These are phyloP conservation scores for Lecanicillium sp. DNA, from an alignment of 2,329 filamentous ascomycete species.

Conservation along the genomic window DNA sequence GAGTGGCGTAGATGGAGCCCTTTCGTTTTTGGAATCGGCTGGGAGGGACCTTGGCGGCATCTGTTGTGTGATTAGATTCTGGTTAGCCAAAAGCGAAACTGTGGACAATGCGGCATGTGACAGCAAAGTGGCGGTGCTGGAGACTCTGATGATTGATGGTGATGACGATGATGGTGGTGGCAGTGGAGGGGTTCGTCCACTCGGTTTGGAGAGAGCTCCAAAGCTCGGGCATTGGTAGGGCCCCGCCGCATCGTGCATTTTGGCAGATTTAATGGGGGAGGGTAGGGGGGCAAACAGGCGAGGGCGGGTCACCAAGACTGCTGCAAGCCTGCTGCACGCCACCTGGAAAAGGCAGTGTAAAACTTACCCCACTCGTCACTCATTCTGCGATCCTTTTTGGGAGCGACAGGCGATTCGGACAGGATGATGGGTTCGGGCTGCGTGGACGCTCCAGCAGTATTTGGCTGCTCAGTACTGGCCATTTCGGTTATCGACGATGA, in stretches of 20 bases:
- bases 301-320: not conserved
- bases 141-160: too few species aligned
- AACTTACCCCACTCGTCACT: constrained; percentile 42
- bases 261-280: constrained; percentile 6
- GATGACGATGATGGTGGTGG: too few species aligned
- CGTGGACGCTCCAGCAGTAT: constrained; percentile 10
- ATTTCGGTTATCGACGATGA: constrained; percentile 7
- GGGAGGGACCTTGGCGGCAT: constrained; percentile 59
- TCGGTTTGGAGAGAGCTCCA: too few species aligned
- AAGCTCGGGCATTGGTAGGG: too few species aligned
- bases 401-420: constrained; percentile 21
- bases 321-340: too few species aligned
- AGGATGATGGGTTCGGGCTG: constrained; percentile 14
- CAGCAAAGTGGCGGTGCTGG: too few species aligned
- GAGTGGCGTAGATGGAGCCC: constrained; percentile 61
- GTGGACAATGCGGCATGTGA: too few species aligned
- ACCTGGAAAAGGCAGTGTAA: too few species aligned
- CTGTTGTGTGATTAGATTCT: constrained; percentile 29
- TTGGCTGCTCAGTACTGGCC: constrained; percentile 15
- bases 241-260: not conserved
- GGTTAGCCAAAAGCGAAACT: too few species aligned
- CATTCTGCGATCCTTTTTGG: constrained; percentile 24
- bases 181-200: too few species aligned
- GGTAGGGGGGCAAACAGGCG: not conserved
- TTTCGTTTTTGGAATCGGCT: constrained; percentile 62